Base-by-base conservation (phyloP, 306 rosid species). In the Echinosophora koreensis region DNA sequence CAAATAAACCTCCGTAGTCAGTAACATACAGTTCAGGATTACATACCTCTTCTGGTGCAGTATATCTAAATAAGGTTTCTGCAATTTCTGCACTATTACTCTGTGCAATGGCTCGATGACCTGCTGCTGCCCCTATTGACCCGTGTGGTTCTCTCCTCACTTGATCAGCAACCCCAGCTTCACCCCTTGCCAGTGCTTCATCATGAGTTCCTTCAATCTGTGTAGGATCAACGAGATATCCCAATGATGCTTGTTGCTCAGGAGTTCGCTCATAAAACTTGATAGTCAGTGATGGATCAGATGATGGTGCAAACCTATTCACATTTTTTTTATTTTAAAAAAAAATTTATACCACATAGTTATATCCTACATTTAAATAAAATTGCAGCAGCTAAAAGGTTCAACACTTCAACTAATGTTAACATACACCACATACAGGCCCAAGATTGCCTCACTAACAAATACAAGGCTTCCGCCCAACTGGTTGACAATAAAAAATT, bases 101-200 rank as follows among this genome's bases (percentile, higher is more conserved):
- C 81, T 95, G 99, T n/a, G 97, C 97, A 84, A 95, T 90, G 80
- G 96, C 90, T 37, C 97, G 90, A 66, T 89, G 97, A 76, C 97
- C 97, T 73, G 96, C 96, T 74, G 80, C 71, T 52, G 97, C 97
- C 80, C 99, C 99, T 57, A 90, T 77, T 35, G 97, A 89, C 61
- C 97, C 93, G 77, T 92, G 92, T 22, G 97, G 89, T 50, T 57
- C 90, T 82, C 86, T 86, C 82, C 85, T 80, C 22, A 56, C 87
- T 79, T 84, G 88, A 74, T 61, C 64, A 44, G 87, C 60, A 83
- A 76, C 64, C 80, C 70, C 84, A 44, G 66, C 78, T 64, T 68
- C 83, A 78, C 68, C 84, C 74, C 49, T 77, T 6, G 76, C 76
- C 13, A 78, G 82, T 41, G 74, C 84, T 81, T 75, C 86, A 60